Base-by-base conservation (phyloP, 2,329 filamentous ascomycete species). In the Pyrenochaeta sp. region DNA sequence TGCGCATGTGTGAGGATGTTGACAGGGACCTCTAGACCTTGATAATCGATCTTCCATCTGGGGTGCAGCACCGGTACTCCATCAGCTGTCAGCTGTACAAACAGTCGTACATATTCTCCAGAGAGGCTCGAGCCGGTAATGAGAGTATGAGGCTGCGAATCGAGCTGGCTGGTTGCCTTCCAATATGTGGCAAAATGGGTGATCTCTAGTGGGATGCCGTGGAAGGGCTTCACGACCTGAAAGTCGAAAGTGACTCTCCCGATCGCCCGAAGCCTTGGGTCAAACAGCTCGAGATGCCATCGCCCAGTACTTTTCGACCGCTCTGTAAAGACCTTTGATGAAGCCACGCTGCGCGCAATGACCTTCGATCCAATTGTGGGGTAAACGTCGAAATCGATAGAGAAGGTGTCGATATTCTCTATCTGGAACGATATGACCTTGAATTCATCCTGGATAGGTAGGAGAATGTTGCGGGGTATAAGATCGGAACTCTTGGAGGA, bases 171-270 rank as follows among this genome's bases (percentile, higher is more conserved):
- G 1, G 95, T 99, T 0, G 94, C 94, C 78, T 98, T 99, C 95
- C 95, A 99, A 78, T 99, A 99, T 0, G 95, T 98, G 62, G 96
- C 95, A 69, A 98, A 99, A 72, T 98, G 93, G 1, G 95, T 96
- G 59, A 99, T 97, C 77, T 99, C 95, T 24, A 99, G 83, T 3
- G 95, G 93, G 59, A 93, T 90, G 7, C 95, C 94, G 62, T 89
- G 88, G 80, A 98, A 99, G 0, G 95, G 95, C 72, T 97, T 97
- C 76, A 99, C 96, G 27, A 98, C 92, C 74, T 98, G 93, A 54
- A 92, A 96, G 64, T 91, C 91, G 82, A 99, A 99, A 63, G 88
- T 92, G 66, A 98, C 92, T 71, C 96, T 91, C 5, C 95, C 95
- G 71, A 99, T 97, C 8, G 93, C 91, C 45, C 94, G 88, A 48